A percentile compares a stretch with the other conserved stretches of the same genome.
Evolutionary conservation across 2,329 filamentous ascomycete genomes (phyloP).

Genomic region (Penicillium sp.): DNA sequence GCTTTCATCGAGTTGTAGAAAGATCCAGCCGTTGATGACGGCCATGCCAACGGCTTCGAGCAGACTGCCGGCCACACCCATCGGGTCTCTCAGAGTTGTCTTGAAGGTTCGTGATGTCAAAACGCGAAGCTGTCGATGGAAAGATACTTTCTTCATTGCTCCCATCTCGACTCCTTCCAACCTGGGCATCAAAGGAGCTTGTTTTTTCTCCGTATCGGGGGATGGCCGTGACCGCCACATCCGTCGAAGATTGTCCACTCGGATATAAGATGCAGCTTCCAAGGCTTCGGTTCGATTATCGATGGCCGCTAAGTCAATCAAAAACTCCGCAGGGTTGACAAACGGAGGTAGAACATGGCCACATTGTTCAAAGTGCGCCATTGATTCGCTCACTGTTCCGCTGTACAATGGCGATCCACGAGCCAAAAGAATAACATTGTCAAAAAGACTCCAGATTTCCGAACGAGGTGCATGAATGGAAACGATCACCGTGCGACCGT

Average conservation of each 20-base stretch:
- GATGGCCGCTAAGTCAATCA: conserved; percentile 69
- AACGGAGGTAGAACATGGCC: conserved; percentile 64
- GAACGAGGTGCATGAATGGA: conserved; percentile 75
- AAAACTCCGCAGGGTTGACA: conserved; percentile 71
- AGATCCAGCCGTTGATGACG: conserved; percentile 68
- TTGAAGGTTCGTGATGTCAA: conserved; percentile 65
- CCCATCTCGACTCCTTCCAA: conserved; percentile 1
- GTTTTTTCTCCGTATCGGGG: conserved; percentile 5
- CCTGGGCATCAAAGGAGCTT: background rate
- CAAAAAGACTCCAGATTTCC: conserved; percentile 74
- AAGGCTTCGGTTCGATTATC: conserved; percentile 66
- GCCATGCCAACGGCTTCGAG: conserved; percentile 67
- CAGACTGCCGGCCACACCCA: conserved; percentile 67
- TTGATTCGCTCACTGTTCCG: conserved; percentile 54
- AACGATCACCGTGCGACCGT: conserved; percentile 66
- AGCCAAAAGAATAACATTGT: conserved; percentile 65
- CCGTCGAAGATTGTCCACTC: conserved; percentile 58
- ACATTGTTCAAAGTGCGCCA: conserved; percentile 59
- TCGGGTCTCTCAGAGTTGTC: conserved; percentile 69
- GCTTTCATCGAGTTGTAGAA: conserved; percentile 60
- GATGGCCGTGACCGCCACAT: conserved; percentile 49
- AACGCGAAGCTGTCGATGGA: conserved; percentile 60
- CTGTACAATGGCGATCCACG: conserved; percentile 65
- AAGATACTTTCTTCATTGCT: conserved; percentile 48
- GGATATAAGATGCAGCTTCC: conserved; percentile 55